These are phyloP conservation scores for Rhizopus sp. DNA, from an alignment of 371 early-diverging fungal species.

Conservation along the genomic window DNA sequence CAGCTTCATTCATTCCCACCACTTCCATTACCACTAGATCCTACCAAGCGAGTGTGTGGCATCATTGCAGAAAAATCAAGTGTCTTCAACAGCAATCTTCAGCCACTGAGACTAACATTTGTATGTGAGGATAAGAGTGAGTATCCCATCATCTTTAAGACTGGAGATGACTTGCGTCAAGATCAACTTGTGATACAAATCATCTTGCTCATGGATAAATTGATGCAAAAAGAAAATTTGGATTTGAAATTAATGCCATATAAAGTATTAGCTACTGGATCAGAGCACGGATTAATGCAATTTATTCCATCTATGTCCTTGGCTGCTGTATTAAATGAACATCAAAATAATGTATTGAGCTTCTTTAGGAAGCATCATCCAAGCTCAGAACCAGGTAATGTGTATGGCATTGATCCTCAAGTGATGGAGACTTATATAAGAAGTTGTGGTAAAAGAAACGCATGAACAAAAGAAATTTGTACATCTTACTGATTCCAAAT, in stretches of 20 bases:
- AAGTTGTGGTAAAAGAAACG: conserved; percentile 76
- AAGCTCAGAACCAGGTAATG: conserved; percentile 57
- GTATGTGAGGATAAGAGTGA: conserved; percentile 73
- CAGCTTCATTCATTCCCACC: conserved; percentile 71
- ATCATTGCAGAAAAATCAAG: conserved; percentile 81
- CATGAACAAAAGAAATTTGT: not conserved
- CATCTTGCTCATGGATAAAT: conserved; percentile 92
- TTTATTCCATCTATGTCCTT: conserved; percentile 86
- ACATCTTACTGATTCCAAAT: not conserved
- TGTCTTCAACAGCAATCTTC: conserved; percentile 90
- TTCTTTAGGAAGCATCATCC: conserved; percentile 77
- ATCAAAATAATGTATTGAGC: conserved; percentile 78
- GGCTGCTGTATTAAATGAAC: conserved; percentile 87
- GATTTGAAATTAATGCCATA: conserved; percentile 93
- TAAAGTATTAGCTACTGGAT: conserved; percentile 92
- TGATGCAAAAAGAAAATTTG: conserved; percentile 91
- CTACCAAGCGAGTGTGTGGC: conserved; percentile 80
- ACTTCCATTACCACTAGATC: conserved; percentile 83
- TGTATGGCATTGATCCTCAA: conserved; percentile 70
- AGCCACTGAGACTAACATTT: conserved; percentile 86
- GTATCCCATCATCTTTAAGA: conserved; percentile 93
- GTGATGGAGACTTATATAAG: conserved; percentile 95
- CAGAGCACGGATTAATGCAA: conserved; percentile 91
- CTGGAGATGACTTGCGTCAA: conserved; percentile 96
- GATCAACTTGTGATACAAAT: conserved; percentile 97